Evolutionary conservation across 257 asterid genomes (phyloP).

Genomic region (Prunella vulgaris): DNA sequence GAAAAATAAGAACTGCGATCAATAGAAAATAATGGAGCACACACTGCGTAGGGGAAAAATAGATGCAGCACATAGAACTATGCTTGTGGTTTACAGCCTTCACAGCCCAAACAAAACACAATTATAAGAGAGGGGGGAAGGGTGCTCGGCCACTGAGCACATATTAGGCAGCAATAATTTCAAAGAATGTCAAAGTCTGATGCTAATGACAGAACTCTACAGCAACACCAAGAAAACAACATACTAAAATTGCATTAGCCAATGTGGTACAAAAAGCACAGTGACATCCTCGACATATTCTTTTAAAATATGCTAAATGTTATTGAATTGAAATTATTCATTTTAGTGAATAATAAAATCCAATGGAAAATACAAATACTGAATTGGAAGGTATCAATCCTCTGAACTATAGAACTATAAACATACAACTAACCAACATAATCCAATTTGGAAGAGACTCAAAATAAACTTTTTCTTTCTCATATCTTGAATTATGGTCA

Average conservation of each 20-base stretch:
- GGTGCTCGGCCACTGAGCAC: neutral
- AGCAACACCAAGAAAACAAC: neutral
- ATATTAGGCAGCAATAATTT: constrained; percentile 11
- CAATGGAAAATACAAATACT: neutral
- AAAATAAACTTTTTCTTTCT: neutral
- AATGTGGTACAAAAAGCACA: neutral
- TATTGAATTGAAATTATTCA: constrained; percentile 7
- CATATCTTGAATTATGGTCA: neutral
- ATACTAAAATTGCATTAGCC: constrained; percentile 5
- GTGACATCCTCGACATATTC: constrained; percentile 1
- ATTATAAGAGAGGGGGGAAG: too few species aligned
- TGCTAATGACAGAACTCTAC: neutral
- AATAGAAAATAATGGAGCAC: neutral
- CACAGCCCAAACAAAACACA: too few species aligned
- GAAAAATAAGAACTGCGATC: neutral
- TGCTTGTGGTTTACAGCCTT: too few species aligned
- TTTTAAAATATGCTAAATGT: constrained; percentile 11
- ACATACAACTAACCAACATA: neutral
- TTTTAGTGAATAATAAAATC: neutral
- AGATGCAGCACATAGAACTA: too few species aligned
- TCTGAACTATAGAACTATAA: neutral
- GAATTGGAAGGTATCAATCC: neutral
- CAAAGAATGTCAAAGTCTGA: neutral
- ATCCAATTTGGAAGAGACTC: neutral
- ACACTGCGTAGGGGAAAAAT: too few species aligned